Percentiles rank a stretch among this genome's conserved stretches.
phyloP scores from a whole-genome alignment of 768 basidiomycete genomes.

The Saitozyma sp. region DNA sequence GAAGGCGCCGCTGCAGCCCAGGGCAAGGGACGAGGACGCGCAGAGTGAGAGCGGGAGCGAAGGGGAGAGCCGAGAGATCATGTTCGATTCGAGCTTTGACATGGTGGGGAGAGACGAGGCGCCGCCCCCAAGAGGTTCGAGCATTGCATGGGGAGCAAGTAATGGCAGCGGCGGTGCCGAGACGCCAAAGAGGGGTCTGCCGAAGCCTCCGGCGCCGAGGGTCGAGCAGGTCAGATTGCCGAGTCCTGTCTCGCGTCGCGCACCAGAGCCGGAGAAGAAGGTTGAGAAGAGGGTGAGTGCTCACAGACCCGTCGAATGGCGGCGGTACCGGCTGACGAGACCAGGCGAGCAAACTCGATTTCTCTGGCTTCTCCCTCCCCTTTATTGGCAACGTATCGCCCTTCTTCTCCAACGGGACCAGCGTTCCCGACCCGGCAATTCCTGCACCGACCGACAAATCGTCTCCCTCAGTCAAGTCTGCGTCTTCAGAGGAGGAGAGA shows the following conservation, averaged over 20 bases:
- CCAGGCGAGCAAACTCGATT: constrained; percentile 38
- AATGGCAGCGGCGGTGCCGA: not conserved
- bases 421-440: constrained; percentile 19
- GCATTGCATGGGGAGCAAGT: too few relatives aligned
- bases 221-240: constrained; percentile 37
- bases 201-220: constrained; percentile 42
- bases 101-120: not conserved
- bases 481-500: constrained; percentile 19
- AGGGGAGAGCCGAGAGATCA: constrained; percentile 14
- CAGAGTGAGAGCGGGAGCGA: constrained; percentile 16
- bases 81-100: constrained; percentile 17
- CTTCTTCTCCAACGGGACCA: constrained; percentile 30
- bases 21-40: constrained; percentile 9
- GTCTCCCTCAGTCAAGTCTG: constrained; percentile 5
- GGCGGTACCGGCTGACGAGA: constrained; percentile 8
- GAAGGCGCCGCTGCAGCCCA: constrained; percentile 9
- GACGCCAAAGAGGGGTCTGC: constrained; percentile 23
- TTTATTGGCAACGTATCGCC: constrained; percentile 43
- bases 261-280: constrained; percentile 6
- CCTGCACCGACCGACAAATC: constrained; percentile 20
- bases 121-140: not conserved
- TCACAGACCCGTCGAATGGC: not conserved
- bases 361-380: constrained; percentile 43
- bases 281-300: constrained; percentile 33
- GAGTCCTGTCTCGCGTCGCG: constrained; percentile 42